Conservation (phyloP, 2,329 filamentous ascomycete genomes). For the Claviceps humidiphila region DNA sequence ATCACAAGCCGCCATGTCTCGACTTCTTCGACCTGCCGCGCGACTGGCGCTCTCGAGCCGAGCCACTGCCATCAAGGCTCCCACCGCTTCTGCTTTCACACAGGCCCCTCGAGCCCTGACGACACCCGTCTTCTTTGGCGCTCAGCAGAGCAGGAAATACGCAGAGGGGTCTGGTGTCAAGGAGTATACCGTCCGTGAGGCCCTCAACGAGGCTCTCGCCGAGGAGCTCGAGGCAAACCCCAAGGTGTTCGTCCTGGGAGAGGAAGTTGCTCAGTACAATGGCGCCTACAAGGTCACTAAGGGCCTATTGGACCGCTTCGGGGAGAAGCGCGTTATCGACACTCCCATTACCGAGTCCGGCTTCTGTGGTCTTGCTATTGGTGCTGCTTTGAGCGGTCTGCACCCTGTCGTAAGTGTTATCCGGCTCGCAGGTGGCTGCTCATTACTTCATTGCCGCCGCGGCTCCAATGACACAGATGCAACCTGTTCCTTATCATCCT, state of each 20-base stretch:
- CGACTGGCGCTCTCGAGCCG: constrained; percentile 33
- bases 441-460: too few species aligned
- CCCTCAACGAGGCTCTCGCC: constrained; percentile 91
- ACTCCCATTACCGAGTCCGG: constrained; percentile 97
- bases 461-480: background rate
- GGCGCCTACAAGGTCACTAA: constrained; percentile 99
- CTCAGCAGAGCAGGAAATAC: constrained; percentile 39
- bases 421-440: background rate
- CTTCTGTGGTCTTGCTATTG: constrained; percentile 85
- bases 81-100: constrained; percentile 22
- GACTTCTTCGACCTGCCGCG: constrained; percentile 37
- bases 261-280: constrained; percentile 99
- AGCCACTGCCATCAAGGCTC: constrained; percentile 20
- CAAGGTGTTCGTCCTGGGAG: constrained; percentile 91
- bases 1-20: constrained; percentile 28
- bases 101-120: constrained; percentile 20
- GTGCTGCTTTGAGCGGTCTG: constrained; percentile 85
- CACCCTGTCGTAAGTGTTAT: constrained; percentile 68
- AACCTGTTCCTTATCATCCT: background rate
- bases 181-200: constrained; percentile 94
- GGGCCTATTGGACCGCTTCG: constrained; percentile 91
- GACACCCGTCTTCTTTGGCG: constrained; percentile 24
- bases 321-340: constrained; percentile 94
- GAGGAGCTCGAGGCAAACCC: constrained; percentile 91
- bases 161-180: constrained; percentile 53